phyloP scores from a whole-genome alignment of 805 yeast genomes.

The Candida hispaniensis region DNA sequence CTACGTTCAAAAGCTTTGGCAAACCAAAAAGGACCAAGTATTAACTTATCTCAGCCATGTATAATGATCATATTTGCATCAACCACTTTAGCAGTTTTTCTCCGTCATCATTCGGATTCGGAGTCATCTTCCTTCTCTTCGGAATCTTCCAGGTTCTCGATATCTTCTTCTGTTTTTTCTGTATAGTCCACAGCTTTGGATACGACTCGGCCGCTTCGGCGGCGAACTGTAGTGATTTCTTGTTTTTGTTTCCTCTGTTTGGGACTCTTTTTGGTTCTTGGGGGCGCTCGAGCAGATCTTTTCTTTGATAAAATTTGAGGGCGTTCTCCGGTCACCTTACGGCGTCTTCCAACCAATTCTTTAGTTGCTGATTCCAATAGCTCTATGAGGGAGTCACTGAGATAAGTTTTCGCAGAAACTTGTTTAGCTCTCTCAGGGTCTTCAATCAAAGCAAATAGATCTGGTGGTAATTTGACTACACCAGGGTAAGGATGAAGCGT shows the following conservation, averaged over 20 bases:
- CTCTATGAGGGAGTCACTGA: no score
- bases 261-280: no score
- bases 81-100: no score
- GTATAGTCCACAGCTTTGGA: slow-evolving; percentile 16
- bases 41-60: no score
- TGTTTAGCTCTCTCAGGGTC: slow-evolving; percentile 47
- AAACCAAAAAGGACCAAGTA: no score
- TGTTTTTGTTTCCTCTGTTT: slow-evolving; percentile 25
- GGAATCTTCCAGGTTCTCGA: slow-evolving; percentile 18
- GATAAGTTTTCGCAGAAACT: slow-evolving; percentile 43
- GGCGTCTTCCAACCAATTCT: no score
- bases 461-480: slow-evolving; percentile 56
- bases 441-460: slow-evolving; percentile 53
- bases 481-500: slow-evolving; percentile 74
- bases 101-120: slow-evolving; percentile 18
- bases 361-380: no score
- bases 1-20: no score
- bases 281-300: no score
- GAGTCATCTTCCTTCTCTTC: slow-evolving; percentile 20
- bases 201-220: slow-evolving; percentile 21
- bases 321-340: no score
- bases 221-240: slow-evolving; percentile 20
- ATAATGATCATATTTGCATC: no score
- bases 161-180: slow-evolving; percentile 18
- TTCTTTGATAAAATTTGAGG: no score